Evolutionary conservation across 768 basidiomycete species (phyloP).

Genomic region (Leccinum ochraceum): DNA sequence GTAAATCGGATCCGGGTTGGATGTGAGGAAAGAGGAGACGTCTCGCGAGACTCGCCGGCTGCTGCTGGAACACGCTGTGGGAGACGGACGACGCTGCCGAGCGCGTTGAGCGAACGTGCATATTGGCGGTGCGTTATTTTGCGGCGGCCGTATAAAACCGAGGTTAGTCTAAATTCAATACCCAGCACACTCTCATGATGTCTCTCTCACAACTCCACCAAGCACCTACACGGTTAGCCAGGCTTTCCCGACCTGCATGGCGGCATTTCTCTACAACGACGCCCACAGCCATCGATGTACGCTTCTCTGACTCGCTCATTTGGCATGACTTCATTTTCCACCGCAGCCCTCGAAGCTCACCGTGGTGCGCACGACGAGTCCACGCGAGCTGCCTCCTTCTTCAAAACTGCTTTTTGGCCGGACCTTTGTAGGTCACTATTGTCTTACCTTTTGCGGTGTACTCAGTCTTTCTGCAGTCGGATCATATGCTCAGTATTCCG

Average conservation of each 20-base stretch:
- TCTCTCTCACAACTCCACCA: conserved; percentile 13
- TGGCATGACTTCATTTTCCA: not conserved
- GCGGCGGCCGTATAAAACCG: conserved; percentile 25
- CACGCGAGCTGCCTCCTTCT: conserved; percentile 62
- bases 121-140: not conserved
- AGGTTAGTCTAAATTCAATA: conserved; percentile 4
- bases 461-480: conserved; percentile 49
- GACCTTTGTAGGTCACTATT: conserved; percentile 61
- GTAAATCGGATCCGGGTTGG: conserved; percentile 44
- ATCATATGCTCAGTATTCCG: conserved; percentile 82
- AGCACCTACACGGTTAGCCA: conserved; percentile 14
- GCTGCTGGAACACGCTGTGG: conserved; percentile 21
- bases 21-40: conserved; percentile 68
- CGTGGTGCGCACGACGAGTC: conserved; percentile 48
- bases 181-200: conserved; percentile 27
- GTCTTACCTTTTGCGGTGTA: conserved; percentile 10
- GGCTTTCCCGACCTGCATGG: conserved; percentile 12
- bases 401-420: conserved; percentile 79
- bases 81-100: conserved; percentile 29
- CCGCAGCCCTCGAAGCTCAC: conserved; percentile 54
- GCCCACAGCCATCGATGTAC: conserved; percentile 52
- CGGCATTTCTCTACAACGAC: conserved; percentile 16
- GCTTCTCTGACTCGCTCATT: not conserved
- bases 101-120: conserved; percentile 16
- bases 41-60: conserved; percentile 42